Conservation (phyloP, 495 filamentous ascomycete genomes). For the Trichoderma reesei region DNA sequence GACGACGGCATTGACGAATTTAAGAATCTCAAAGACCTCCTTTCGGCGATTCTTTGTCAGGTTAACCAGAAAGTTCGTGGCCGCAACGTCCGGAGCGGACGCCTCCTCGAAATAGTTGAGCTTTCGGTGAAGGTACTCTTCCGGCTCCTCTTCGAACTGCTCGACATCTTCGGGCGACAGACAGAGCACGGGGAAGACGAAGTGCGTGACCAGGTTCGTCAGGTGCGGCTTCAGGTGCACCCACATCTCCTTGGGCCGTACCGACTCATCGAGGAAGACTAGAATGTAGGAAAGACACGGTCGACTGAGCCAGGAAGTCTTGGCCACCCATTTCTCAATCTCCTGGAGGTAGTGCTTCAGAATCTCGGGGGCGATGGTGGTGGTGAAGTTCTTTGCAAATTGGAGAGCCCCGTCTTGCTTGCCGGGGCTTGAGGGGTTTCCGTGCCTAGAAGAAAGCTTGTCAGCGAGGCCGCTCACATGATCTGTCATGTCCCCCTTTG, state of each 20-base stretch:
- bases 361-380: slow-evolving; percentile 88
- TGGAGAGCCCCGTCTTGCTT: slow-evolving; percentile 59
- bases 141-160: slow-evolving; percentile 84
- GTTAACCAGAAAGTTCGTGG: slow-evolving; percentile 90
- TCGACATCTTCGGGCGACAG: slow-evolving; percentile 89
- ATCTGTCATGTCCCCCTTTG: background rate
- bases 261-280: slow-evolving; percentile 90
- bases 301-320: slow-evolving; percentile 90
- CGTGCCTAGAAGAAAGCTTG: slow-evolving; percentile 51
- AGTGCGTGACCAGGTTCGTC: slow-evolving; percentile 80
- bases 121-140: slow-evolving; percentile 94
- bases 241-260: slow-evolving; percentile 97
- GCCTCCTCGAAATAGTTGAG: slow-evolving; percentile 97
- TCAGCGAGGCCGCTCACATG: background rate
- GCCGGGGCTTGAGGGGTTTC: slow-evolving; percentile 62
- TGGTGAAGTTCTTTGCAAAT: slow-evolving; percentile 82
- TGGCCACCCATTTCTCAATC: slow-evolving; percentile 93
- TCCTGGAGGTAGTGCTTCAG: slow-evolving; percentile 84
- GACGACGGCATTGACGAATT: slow-evolving; percentile 87
- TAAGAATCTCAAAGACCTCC: slow-evolving; percentile 86
- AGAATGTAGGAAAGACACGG: slow-evolving; percentile 85
- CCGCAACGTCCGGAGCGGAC: slow-evolving; percentile 88
- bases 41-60: slow-evolving; percentile 92
- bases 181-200: slow-evolving; percentile 91
- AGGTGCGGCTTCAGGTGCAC: slow-evolving; percentile 85